Evolutionary conservation across 768 basidiomycete species (phyloP).

Genomic region (Hygrocybe punicea): DNA sequence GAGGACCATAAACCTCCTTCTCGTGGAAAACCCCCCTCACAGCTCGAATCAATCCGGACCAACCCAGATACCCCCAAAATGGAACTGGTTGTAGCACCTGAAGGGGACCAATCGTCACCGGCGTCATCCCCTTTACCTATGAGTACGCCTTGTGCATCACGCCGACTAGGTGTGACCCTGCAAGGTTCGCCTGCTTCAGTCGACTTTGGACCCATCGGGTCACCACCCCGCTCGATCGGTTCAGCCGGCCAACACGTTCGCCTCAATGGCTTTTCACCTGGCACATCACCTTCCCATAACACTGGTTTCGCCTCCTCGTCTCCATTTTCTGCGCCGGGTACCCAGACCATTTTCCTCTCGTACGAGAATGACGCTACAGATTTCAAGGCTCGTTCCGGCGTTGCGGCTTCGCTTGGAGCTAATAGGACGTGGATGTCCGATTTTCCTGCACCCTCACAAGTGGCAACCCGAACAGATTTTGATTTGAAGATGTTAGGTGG

Average conservation of each 20-base stretch:
- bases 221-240: slow-evolving; percentile 53
- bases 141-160: slow-evolving; percentile 45
- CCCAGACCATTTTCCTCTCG: slow-evolving; percentile 53
- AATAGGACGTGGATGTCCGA: slow-evolving; percentile 6
- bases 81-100: background rate
- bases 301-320: slow-evolving; percentile 52
- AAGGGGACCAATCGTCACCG: slow-evolving; percentile 24
- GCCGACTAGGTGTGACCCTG: slow-evolving; percentile 38
- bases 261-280: slow-evolving; percentile 48
- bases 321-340: slow-evolving; percentile 74
- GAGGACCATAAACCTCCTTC: slow-evolving; percentile 47
- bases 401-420: slow-evolving; percentile 60
- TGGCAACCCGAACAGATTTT: slow-evolving; percentile 7
- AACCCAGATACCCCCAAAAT: slow-evolving; percentile 4
- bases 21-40: slow-evolving; percentile 26
- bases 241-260: slow-evolving; percentile 33
- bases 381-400: slow-evolving; percentile 43
- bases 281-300: slow-evolving; percentile 51
- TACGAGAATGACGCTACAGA: slow-evolving; percentile 15
- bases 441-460: slow-evolving; percentile 9
- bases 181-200: slow-evolving; percentile 33
- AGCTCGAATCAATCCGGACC: slow-evolving; percentile 14
- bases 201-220: slow-evolving; percentile 83
- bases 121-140: slow-evolving; percentile 52
- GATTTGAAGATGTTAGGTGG: slow-evolving; percentile 12